Evolutionary conservation across 148 eudicot species (phyloP).

Genomic region (Drosera capensis): DNA sequence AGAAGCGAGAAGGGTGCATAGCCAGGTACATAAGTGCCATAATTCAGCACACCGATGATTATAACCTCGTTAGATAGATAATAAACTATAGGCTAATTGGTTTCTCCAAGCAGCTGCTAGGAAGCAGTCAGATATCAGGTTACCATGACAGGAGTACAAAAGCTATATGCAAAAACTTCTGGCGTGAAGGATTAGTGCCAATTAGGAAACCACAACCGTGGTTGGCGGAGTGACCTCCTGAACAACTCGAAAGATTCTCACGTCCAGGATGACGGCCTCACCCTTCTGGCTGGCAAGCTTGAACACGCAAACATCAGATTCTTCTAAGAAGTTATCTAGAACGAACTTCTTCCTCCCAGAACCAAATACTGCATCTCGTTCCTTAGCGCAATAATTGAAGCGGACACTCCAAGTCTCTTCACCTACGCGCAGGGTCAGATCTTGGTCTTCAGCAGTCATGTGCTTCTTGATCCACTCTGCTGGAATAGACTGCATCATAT

Average conservation of each 20-base stretch:
- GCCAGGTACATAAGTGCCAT: too few species aligned
- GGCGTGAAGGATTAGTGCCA: too few species aligned
- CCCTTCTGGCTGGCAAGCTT: slow-evolving; percentile 10
- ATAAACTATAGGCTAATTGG: too few species aligned
- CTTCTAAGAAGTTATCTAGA: slow-evolving; percentile 24
- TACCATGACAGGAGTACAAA: too few species aligned
- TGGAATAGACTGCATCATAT: slow-evolving; percentile 26
- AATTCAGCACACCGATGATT: too few species aligned
- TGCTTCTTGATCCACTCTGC: slow-evolving; percentile 13
- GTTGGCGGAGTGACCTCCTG: slow-evolving; percentile 12
- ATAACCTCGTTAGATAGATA: too few species aligned
- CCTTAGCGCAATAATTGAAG: neutral
- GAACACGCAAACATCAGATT: slow-evolving; percentile 34
- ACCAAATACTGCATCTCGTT: slow-evolving; percentile 6
- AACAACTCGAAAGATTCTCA: slow-evolving; percentile 32
- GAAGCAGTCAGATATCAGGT: too few species aligned
- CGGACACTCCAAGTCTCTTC: slow-evolving; percentile 19
- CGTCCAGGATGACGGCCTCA: slow-evolving; percentile 12
- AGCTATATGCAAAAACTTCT: too few species aligned
- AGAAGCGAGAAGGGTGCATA: too few species aligned
- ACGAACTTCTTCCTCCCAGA: slow-evolving; percentile 27
- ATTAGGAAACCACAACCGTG: neutral
- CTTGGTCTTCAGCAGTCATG: slow-evolving; percentile 6
- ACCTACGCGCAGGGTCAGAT: slow-evolving; percentile 15
- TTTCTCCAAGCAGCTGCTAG: too few species aligned